Evolutionary conservation across 2,329 filamentous ascomycete genomes (phyloP), one percentile per base, ranked within the genome.

Genomic region (Penicillium corylophilum): DNA sequence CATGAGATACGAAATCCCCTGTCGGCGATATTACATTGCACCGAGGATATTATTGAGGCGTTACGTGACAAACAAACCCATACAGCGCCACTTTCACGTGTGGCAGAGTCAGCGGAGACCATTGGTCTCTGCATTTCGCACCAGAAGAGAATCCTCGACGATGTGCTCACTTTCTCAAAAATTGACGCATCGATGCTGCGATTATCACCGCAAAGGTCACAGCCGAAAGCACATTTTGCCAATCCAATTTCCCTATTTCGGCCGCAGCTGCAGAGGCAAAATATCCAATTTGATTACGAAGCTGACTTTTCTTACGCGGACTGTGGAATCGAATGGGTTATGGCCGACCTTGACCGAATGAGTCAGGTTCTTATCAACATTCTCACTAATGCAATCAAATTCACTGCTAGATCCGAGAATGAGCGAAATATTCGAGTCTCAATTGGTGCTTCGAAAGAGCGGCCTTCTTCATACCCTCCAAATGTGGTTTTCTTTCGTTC

Each of bases 361-460:
- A 80, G 88, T 46, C 89, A 93, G 69, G 86, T 92, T 1, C 76
- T 92, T 3, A 90, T 93, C 67, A 93, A 93, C 61, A 78, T 93
- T 1, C 81, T 89, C 8, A 89, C 88, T 8, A 93, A 93, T 62
- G 87, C 88, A 0, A 85, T 93, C 68, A 93, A 93, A 63, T 93
- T 92, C 64, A 93, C 89, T 16, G 77, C 78, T 15, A 81, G 76
- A 13, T 80, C 84, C 6, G 40, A 53, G 5, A 42, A 33, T 7
- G 36, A 53, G 22, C 61, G 66, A 20, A 53, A 46, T 0, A 81
- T 83, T 50, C 77, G 74, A 9, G 79, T 84, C 22, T 77, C 77
- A 4, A 70, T 84, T 15, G 79, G 74, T 9, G 81, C 80, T 2
- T 77, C 78, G 4, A 66, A 51, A 3, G 58, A 72, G 16, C 72